Evolutionary conservation across 2,329 filamentous ascomycete species (phyloP), one percentile per base, ranked within the genome.

Genomic region (Colletotrichum sp.): DNA sequence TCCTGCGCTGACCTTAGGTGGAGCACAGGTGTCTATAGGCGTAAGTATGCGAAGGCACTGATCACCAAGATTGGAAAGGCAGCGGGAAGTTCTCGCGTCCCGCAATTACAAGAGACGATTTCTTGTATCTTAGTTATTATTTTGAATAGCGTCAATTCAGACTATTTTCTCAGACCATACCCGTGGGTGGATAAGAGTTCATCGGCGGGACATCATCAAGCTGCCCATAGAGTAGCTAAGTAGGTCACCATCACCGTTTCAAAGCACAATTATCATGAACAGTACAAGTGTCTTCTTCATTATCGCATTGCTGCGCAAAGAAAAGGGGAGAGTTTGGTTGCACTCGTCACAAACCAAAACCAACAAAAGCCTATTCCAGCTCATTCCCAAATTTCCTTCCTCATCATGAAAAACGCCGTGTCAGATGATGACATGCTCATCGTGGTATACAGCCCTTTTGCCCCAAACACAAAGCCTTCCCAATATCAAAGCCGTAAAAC

Each of bases 371-470:
- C 43, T 48, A 48, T 21, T 48, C 43, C 18, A 48, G 18, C 43
- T 48, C 43, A 13, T 48, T n/a, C 43, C 43, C 43, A 1, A 2
- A 3, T 48, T n/a, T n/a, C 43, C 18, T 48, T 48, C 18, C 18
- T 48, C 43, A 21, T 48, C 43, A 48, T 48, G 38, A n/a, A 48
- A 56, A 56, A 56, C 52, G 52, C 52, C 52, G 52, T 56, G 21
- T 56, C 21, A 56, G 52, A 56, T 56, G 52, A 56, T 56, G 52
- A 56, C 52, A 56, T 28, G 52, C 52, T 56, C 52, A 56, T 56
- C 52, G 52, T 56, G 52, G 52, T 56, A 56, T 56, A 56, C 52
- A 56, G 15, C 52, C 52, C 52, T 28, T 24, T 56, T 56, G 21
- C 52, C 52, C 52, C 24, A 56, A 56, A 56, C 9, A 21, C 0